Evolutionary conservation across 306 rosid species (phyloP), one percentile per base, ranked within the genome.

Genomic region (Sicyos baderoa): DNA sequence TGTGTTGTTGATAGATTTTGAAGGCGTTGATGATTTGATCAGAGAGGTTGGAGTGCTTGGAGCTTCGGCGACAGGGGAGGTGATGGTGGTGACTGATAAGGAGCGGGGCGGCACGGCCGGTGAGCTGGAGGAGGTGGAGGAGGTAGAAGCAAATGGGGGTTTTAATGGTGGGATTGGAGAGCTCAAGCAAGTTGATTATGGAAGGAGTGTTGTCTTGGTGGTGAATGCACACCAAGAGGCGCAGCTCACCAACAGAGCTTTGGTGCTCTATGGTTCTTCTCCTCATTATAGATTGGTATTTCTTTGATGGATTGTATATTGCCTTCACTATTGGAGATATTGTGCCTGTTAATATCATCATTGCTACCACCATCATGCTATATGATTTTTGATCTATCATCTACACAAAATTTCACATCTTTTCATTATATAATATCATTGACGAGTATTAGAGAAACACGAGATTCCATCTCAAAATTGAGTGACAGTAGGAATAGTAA

Each of bases 291-390:
- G 80, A 53, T 35, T 21, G 54, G 76, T 89, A 82, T 21, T 70
- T 77, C 71, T 79, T 79, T 1, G 90, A 82, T 48, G 93, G 96
- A 7, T 82, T 81, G 71, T 87, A 83, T 35, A 86, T 58, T n/a
- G 44, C 18, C 61, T 83, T 86, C 40, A 80, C 81, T 6, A 77
- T 0, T 0, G 90, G 93, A 0, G 73, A 70, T 44, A 77, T 44
- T 3, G 40, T 60, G 73, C 76, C 86, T 5, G 90, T 86, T 7
- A 76, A 1, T 71, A 84, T 15, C 40, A 85, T 1, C 11, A 79
- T 35, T 15, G 92, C 52, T 4, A 89, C 23, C 9, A 77, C 16
- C 74, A 76, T 68, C 48, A 80, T 67, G 18, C 81, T 63, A 23
- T 65, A 82, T 11, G 86, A 40, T 68, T 70, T 32, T 19, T 40